These are phyloP conservation scores for Rhododendron molle DNA, from an alignment of 148 eudicot genomes.

Conservation along the genomic window DNA sequence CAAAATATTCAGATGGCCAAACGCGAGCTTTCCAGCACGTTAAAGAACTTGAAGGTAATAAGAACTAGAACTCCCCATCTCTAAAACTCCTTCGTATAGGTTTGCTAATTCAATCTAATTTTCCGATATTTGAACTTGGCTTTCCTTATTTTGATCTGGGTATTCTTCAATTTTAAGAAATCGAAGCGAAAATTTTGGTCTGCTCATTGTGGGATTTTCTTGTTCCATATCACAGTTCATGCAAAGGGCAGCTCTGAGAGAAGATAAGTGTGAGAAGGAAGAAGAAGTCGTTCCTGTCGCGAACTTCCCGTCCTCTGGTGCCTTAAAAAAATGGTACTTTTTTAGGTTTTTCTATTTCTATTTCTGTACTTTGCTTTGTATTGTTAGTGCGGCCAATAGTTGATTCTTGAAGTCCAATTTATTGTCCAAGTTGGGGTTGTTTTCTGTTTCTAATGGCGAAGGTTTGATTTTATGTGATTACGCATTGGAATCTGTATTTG, in stretches of 20 bases:
- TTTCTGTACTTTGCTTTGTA: background rate
- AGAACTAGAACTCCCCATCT: background rate
- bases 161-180: constrained; percentile 2
- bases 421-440: background rate
- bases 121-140: background rate
- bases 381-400: background rate
- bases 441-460: background rate
- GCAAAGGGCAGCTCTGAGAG: constrained; percentile 67
- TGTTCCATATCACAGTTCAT: constrained; percentile 50
- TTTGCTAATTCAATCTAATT: background rate
- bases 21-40: constrained; percentile 68
- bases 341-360: background rate
- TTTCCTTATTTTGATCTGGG: background rate
- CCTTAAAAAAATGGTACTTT: constrained; percentile 62
- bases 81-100: background rate
- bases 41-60: constrained; percentile 79
- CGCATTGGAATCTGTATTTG: background rate
- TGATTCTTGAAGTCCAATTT: background rate
- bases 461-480: background rate
- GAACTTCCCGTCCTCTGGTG: constrained; percentile 42
- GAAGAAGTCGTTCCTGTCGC: constrained; percentile 47
- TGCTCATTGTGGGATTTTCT: constrained; percentile 15
- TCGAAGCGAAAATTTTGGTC: background rate
- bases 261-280: constrained; percentile 13
- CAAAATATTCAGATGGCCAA: constrained; percentile 47